These are phyloP conservation scores for Boehmeria nivea DNA, from an alignment of 306 rosid genomes.

Conservation along the genomic window DNA sequence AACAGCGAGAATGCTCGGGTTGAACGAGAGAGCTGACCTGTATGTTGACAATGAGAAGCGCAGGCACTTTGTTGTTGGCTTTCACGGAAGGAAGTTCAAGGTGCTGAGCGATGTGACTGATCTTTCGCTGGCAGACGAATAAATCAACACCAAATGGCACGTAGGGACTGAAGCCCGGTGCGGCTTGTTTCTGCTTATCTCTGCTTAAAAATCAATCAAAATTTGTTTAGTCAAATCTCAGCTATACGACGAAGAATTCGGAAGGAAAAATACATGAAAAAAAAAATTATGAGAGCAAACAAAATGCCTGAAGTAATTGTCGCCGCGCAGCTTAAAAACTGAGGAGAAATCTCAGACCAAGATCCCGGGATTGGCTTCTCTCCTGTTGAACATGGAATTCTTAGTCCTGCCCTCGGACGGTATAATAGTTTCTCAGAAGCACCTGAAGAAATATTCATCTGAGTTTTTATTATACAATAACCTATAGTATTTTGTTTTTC, in stretches of 20 bases:
- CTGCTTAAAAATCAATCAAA: too few species aligned
- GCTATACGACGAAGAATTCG: neutral
- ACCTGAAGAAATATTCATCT: conserved; percentile 35
- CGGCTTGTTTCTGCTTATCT: conserved; percentile 66
- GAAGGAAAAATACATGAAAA: conserved; percentile 9
- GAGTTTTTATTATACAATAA: neutral
- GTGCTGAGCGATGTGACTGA: conserved; percentile 78
- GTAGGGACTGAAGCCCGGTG: conserved; percentile 56
- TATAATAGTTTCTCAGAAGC: conserved; percentile 56
- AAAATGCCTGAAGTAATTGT: conserved; percentile 62
- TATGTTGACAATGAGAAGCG: conserved; percentile 78
- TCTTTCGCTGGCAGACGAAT: conserved; percentile 56
- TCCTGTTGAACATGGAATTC: conserved; percentile 40
- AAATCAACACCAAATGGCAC: conserved; percentile 82
- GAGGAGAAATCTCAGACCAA: conserved; percentile 74
- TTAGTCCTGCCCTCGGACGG: conserved; percentile 57
- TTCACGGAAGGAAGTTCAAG: conserved; percentile 68
- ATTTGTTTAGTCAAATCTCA: too few species aligned
- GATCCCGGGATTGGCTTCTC: conserved; percentile 48
- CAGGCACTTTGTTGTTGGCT: conserved; percentile 50
- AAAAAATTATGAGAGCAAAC: conserved; percentile 1
- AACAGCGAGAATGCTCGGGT: too few species aligned
- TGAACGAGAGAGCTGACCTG: conserved; percentile 55
- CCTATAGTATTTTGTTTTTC: neutral
- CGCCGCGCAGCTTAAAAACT: conserved; percentile 73